Evolutionary conservation across 2,329 filamentous ascomycete species (phyloP), one percentile per base, ranked within the genome.

Genomic region (Myriosclerotinia duriaeana): DNA sequence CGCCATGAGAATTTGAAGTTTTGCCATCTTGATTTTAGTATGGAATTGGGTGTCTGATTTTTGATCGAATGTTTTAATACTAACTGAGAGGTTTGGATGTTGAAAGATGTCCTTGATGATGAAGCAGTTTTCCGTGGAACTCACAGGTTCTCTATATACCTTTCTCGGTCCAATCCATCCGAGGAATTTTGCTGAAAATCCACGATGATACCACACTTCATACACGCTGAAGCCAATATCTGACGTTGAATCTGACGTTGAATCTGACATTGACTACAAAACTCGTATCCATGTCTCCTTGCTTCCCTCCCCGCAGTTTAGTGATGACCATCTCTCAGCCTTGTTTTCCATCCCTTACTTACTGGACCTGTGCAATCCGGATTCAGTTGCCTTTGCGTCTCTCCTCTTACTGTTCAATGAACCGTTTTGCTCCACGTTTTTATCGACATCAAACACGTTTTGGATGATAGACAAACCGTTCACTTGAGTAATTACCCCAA

Each of bases 281-380:
- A 22, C 50, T 63, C 60, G 60, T 63, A 54, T 63, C 44, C 22
- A 22, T n/a, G 14, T 44, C 50, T 54, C 38, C 60, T 63, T 53
- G 34, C 54, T 59, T 42, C 34, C 44, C 30, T 20, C 26, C 12
- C 9, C 40, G 53, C 26, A 9, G 26, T 44, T 2, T 50, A 38
- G 5, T 22, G 36, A 11, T 30, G 30, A 34, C 36, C 15, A 44
- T 5, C 22, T 61, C 14, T 52, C 44, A 52, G 63, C 17, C 34
- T n/a, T 48, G 20, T 59, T 26, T 38, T 7, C 44, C 20, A 36
- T 17, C 36, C 54, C 44, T 52, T 59, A 38, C 44, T 52, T 58
- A 20, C 48, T 58, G 26, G 2, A 26, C 26, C 26, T 26, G 26
- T 26, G 26, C 26, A 26, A 26, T 26, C 30, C 30, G 44, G 17